phyloP scores from a whole-genome alignment of 192 early-diverging fungal genomes.

The Podochytrium sp. region DNA sequence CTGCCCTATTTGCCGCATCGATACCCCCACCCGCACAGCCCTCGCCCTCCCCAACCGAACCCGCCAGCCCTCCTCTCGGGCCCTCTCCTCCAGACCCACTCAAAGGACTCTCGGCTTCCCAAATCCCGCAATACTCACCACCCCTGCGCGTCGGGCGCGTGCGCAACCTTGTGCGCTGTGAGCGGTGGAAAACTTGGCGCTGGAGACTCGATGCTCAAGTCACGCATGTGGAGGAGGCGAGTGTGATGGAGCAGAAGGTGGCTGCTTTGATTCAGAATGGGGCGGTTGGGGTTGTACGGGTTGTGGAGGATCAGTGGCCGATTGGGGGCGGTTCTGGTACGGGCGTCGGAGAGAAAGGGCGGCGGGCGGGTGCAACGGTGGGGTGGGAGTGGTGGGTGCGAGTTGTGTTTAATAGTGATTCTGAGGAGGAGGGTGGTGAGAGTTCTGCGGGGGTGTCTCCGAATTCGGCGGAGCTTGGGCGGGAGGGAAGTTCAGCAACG shows the following conservation, averaged over 20 bases:
- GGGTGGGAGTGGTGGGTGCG: conserved; percentile 63
- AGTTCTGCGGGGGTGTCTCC: neutral
- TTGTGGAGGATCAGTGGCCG: conserved; percentile 20
- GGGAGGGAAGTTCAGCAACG: neutral
- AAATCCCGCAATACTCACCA: conserved; percentile 26
- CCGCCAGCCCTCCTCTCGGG: neutral
- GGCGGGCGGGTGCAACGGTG: conserved; percentile 29
- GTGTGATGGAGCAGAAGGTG: conserved; percentile 31
- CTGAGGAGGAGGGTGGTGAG: no score
- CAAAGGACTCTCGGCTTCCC: conserved; percentile 22
- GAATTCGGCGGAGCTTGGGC: neutral
- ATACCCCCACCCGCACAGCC: neutral
- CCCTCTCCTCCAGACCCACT: conserved; percentile 12
- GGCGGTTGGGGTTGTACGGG: conserved; percentile 29
- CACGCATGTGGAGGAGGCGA: conserved; percentile 35
- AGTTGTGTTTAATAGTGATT: conserved; percentile 35
- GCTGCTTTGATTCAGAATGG: conserved; percentile 47
- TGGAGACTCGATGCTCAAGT: conserved; percentile 30
- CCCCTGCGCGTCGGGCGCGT: conserved; percentile 40
- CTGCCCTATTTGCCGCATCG: neutral
- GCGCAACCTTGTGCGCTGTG: conserved; percentile 39
- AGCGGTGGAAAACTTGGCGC: conserved; percentile 59
- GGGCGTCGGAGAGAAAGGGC: conserved; percentile 17
- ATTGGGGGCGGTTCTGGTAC: neutral
- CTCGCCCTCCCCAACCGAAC: neutral